Percentiles rank a stretch among this genome's conserved stretches.
These are phyloP conservation scores for Acrodontium crateriforme DNA, from an alignment of 2,329 filamentous ascomycete genomes.

Conservation along the genomic window DNA sequence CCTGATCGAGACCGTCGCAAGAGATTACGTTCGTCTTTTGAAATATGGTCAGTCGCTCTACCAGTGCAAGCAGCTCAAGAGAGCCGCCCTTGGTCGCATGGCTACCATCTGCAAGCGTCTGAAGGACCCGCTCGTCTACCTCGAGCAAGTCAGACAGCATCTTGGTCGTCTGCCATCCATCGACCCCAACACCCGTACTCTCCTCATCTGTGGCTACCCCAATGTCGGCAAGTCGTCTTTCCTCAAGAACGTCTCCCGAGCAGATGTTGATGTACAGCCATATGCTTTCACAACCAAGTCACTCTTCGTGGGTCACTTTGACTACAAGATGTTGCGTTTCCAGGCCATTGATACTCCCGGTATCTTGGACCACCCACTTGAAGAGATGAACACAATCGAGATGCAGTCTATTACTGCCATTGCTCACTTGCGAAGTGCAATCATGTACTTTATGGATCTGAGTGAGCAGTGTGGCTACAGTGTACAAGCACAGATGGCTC, in stretches of 20 bases:
- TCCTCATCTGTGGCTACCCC: constrained; percentile 93
- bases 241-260: constrained; percentile 77
- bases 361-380: constrained; percentile 90
- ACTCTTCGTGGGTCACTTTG: constrained; percentile 93
- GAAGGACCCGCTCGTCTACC: constrained; percentile 86
- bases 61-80: constrained; percentile 98
- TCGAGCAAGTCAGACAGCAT: constrained; percentile 95
- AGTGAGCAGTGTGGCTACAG: constrained; percentile 95
- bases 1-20: constrained; percentile 85
- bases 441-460: constrained; percentile 96
- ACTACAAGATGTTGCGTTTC: constrained; percentile 85
- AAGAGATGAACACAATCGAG: constrained; percentile 99
- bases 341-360: constrained; percentile 97
- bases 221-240: constrained; percentile 98
- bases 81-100: constrained; percentile 92
- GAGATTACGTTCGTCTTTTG: constrained; percentile 90
- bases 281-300: constrained; percentile 98
- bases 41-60: constrained; percentile 96
- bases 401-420: constrained; percentile 98
- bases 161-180: constrained; percentile 95
- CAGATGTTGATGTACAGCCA: constrained; percentile 92
- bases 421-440: constrained; percentile 86
- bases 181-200: constrained; percentile 90
- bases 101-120: constrained; percentile 89
- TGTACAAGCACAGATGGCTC: constrained; percentile 78